Percentiles rank a stretch among this genome's conserved stretches.
phyloP scores from a whole-genome alignment of 2,329 filamentous ascomycete species.

The Teratosphaeria nubilosa region DNA sequence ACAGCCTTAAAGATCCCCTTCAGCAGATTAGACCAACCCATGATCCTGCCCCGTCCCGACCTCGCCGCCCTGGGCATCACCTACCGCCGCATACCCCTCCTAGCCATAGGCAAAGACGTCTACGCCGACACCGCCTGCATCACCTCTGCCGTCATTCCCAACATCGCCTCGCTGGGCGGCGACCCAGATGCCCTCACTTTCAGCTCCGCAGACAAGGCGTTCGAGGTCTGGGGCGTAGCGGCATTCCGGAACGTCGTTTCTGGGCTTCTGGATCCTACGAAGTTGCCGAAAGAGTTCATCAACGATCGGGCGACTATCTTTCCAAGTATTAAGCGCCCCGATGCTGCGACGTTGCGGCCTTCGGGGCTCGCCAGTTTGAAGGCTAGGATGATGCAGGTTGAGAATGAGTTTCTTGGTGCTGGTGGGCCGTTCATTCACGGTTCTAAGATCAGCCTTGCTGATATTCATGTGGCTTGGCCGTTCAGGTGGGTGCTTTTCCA shows the following conservation, averaged over 20 bases:
- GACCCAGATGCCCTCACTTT: constrained; percentile 7
- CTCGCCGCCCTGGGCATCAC: constrained; percentile 21
- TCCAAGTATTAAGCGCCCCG: constrained; percentile 14
- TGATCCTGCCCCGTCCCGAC: constrained; percentile 18
- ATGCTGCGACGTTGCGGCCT: constrained; percentile 13
- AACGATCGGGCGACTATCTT: constrained; percentile 21
- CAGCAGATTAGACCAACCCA: constrained; percentile 17
- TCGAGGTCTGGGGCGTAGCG: constrained; percentile 16
- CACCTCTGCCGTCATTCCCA: constrained; percentile 3
- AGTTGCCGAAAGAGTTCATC: constrained; percentile 14
- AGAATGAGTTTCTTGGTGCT: constrained; percentile 12
- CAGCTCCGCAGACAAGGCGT: constrained; percentile 19
- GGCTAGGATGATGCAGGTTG: constrained; percentile 12
- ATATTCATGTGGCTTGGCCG: constrained; percentile 18
- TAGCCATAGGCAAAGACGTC: constrained; percentile 23
- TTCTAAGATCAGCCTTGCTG: constrained; percentile 13
- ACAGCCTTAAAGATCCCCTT: constrained; percentile 13
- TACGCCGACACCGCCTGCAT: constrained; percentile 17
- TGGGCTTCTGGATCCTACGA: constrained; percentile 12
- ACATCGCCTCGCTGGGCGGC: constrained; percentile 5
- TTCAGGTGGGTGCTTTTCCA: constrained; percentile 16
- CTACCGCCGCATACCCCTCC: constrained; percentile 24
- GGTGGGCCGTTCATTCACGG: constrained; percentile 14
- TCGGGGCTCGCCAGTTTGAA: constrained; percentile 14
- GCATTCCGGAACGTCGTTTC: constrained; percentile 14